Evolutionary conservation across 805 yeast genomes (phyloP), one percentile per base, ranked within the genome.

Genomic region (Pichia phayaonensis): DNA sequence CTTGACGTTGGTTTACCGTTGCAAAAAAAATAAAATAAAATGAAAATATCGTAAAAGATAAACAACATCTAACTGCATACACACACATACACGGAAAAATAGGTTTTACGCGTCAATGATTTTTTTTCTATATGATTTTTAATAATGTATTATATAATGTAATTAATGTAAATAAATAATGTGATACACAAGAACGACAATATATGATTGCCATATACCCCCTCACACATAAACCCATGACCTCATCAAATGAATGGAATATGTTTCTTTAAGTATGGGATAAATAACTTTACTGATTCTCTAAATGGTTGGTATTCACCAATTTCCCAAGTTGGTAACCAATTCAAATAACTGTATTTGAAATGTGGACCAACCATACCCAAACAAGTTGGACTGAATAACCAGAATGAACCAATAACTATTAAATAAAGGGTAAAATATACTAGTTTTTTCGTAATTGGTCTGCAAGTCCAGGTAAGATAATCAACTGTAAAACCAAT

Each of bases 361-460:
- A 55, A 50, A 8, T 69, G 57, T 34, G 73, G 70, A 11, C 83
- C 82, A 11, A 58, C 67, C 84, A 86, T 79, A 49, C 95, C 95
- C 53, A 81, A 76, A 31, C 87, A 73, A 18, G 84, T 67, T 54
- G 82, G 83, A 54, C 80, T 72, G 56, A 80, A 82, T 57, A 77
- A 69, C 73, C 78, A 75, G 72, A 85, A 86, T 11, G 74, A 70
- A 3, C 74, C 76, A 42, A 77, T 61, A 12, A 82, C 76, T 29
- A 68, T 55, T 2, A 66, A 60, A 56, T 75, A 77, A 50, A 75
- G 65, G 1, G 61, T 46, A 2, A 59, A 50, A 61, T 75, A 84
- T 22, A 79, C 29, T 56, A 42, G 4, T 59, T 39, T 52, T 65
- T 65, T 15, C 65, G 36, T 1, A 51, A 31, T 10, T 50, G 56